Percentiles rank a stretch among this genome's conserved stretches.
These are phyloP conservation scores for Boletus barrowsii DNA, from an alignment of 768 basidiomycete species.

Conservation along the genomic window DNA sequence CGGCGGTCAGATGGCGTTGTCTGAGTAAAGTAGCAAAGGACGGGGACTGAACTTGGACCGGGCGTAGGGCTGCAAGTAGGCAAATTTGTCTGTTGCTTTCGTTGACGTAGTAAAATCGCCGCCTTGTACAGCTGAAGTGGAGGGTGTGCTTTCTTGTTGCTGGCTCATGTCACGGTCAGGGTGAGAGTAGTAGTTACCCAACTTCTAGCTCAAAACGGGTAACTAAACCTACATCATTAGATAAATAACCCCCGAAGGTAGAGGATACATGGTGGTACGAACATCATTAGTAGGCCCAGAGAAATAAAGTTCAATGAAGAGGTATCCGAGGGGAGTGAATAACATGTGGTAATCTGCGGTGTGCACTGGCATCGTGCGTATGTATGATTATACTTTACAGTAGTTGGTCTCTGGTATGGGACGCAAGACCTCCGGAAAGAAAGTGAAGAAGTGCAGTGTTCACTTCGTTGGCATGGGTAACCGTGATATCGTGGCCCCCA, in stretches of 20 bases:
- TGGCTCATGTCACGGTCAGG: conserved; percentile 3
- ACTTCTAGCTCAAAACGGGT: not conserved
- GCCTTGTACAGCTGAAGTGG: not conserved
- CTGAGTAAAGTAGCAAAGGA: not conserved
- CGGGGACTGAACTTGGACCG: conserved; percentile 30
- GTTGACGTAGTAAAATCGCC: not conserved
- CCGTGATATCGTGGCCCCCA: conserved; percentile 31
- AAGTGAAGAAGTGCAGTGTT: conserved; percentile 28
- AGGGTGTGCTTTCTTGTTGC: not conserved
- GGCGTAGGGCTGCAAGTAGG: conserved; percentile 28
- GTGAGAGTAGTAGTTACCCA: not conserved
- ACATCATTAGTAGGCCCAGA: not conserved
- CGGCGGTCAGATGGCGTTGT: conserved; percentile 14
- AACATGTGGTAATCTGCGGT: conserved; percentile 1
- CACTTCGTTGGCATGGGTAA: conserved; percentile 33
- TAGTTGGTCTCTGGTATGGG: not conserved
- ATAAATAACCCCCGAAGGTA: not conserved
- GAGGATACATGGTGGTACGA: conserved; percentile 10
- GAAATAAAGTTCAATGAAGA: not conserved
- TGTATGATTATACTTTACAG: not conserved
- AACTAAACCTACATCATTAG: conserved; percentile 9
- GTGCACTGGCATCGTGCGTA: not conserved
- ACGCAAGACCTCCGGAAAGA: conserved; percentile 14
- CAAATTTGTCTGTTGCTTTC: conserved; percentile 23
- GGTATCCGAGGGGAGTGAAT: conserved; percentile 1